Base-by-base conservation (phyloP, 768 basidiomycete species). In the Tylopilus balloui region DNA sequence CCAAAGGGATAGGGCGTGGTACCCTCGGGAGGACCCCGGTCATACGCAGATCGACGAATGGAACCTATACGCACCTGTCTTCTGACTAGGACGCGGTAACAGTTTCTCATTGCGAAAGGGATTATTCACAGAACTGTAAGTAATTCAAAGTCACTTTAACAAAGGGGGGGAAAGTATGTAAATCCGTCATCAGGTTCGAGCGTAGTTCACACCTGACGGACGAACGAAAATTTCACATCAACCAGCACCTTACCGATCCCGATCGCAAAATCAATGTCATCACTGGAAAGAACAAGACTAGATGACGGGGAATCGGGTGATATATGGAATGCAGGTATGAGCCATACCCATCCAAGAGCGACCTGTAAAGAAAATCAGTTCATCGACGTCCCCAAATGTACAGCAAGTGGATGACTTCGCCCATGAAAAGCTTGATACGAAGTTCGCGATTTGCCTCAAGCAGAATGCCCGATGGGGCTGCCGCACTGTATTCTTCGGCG, bases 261-360 rank as follows among this genome's bases (percentile, higher is more conserved):
- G 4, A 90, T 63, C 6, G 89, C 74, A 59, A 92, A 92, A 66
- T 92, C 90, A 19, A 89, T 56, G 40, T 91, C 86, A 53, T 83
- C 79, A 25, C 75, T 71, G 17, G 74, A 73, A 27, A 91, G 65
- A 11, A 65, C 54, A 21, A 86, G 48, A 20, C 32, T 53, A 7
- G 62, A 45, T n/a, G 61, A 52, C 8, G 68, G 61, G 4, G 73
- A 71, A 31, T 77, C 72, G 37, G 78, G 74, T 1, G 78, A 71
- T 72, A 91, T 79, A 61, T 92, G 88, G 70, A 92, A 92, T 0
- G 81, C 74, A 0, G 91, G 91, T 51, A 93, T 80, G 61, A 92
- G 76, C 91, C 91, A 92, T 42, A 83, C 62, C 91, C 91, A 93
- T 27, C 86, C 84, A 64, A 93, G 80, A 57, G 85, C 81, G 0